Base-by-base conservation (phyloP, 768 basidiomycete genomes). In the Leccinum longicurvipes region DNA sequence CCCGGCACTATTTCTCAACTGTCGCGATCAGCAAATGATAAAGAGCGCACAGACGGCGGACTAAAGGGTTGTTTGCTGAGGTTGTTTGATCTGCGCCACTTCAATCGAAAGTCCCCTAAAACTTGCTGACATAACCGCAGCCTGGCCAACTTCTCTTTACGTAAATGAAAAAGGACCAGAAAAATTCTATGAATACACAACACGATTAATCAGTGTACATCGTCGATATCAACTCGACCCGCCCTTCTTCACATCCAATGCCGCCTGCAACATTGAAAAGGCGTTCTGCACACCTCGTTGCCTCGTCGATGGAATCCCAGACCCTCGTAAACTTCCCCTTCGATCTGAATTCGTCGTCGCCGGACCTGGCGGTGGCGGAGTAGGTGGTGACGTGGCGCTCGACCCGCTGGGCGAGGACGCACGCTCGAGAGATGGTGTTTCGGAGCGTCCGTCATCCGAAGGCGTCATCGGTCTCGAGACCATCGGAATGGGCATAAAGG, bases 391-490 rank as follows among this genome's bases (percentile, higher is more conserved):
- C 47, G 61, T 68, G 3, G 53, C 28, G 47, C 67, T 69, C 34
- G 67, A 65, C 0, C 29, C 50, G 36, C 67, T 68, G 1, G 67
- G 65, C 0, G 67, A 68, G 3, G 67, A 69, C 0, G 59, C 58
- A 0, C 61, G 64, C 25, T 68, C 67, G n/a, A 68, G 59, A 4
- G 63, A 50, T 0, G 67, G 67, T 1, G 67, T 67, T 23, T 66
- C 67, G 9, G 51, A 29, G 9, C 66, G 62, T 19, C 66, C 60
- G 14, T 66, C 70, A 45, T 85, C 87, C 3, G 63, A 66, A 1
- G 67, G 65, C 0, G 61, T 59, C 46, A 61, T 57, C 0, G 67
- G 25, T 42, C 66, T 25, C 2, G 50, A 47, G 6, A 44, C 17
- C 21, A 29, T 23, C 14, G 25, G 32, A 2, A 59, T 56, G 1